phyloP scores from a whole-genome alignment of 2,329 filamentous ascomycete genomes.

The Colletotrichum lindemuthianum region DNA sequence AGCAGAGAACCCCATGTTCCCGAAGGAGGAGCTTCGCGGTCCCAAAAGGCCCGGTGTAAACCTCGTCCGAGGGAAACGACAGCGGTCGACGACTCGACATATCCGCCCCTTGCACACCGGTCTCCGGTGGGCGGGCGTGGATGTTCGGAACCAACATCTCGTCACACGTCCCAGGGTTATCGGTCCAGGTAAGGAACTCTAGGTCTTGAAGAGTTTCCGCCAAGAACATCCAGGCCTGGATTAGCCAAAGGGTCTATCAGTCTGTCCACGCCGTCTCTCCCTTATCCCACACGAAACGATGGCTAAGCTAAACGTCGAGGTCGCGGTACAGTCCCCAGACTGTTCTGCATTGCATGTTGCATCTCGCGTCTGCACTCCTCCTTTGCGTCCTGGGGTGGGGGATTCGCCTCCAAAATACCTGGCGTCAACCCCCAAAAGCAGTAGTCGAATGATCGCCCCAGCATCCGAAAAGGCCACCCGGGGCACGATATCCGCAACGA shows the following conservation, averaged over 20 bases:
- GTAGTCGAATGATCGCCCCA: no score
- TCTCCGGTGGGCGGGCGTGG: neutral
- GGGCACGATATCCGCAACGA: conserved; percentile 1
- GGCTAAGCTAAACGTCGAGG: no score
- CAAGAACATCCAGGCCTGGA: neutral
- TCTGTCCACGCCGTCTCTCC: no score
- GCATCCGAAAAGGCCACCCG: no score
- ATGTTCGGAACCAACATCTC: neutral
- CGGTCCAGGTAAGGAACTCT: neutral
- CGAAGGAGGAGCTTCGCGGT: no score
- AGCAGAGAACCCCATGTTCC: no score
- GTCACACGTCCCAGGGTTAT: neutral
- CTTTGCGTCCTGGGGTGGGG: no score
- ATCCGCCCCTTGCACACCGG: conserved; percentile 32
- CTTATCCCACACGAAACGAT: conserved; percentile 1
- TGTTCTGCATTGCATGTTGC: neutral
- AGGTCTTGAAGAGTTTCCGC: neutral
- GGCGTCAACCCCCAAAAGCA: no score
- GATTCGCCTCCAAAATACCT: no score
- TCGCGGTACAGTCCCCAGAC: neutral
- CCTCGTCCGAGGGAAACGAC: neutral
- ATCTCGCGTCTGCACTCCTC: neutral
- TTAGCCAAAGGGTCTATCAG: no score
- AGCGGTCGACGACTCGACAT: neutral
- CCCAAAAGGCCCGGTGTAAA: no score